phyloP scores from a whole-genome alignment of 208 protist genomes.

The Leishmania arabica region DNA sequence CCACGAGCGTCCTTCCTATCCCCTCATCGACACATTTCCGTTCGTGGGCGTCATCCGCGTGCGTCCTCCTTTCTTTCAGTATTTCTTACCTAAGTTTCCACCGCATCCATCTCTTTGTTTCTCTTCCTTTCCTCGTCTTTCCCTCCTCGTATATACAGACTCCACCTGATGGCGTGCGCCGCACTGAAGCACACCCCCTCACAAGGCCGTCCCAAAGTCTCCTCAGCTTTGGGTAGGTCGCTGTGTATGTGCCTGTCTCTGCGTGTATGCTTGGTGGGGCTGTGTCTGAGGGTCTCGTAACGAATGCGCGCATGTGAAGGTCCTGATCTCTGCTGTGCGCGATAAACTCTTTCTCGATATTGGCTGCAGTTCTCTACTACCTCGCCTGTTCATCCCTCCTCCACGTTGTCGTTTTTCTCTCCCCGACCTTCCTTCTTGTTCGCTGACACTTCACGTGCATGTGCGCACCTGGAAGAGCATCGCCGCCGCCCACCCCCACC shows the following conservation, averaged over 20 bases:
- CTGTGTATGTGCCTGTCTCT: neutral
- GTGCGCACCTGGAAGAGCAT: neutral
- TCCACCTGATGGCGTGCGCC: neutral
- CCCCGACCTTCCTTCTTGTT: neutral
- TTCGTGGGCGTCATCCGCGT: neutral
- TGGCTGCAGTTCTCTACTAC: neutral
- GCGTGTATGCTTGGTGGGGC: neutral
- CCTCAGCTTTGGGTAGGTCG: neutral
- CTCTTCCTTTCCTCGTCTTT: neutral
- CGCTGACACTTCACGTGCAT: no score
- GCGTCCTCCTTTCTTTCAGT: neutral
- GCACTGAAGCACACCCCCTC: neutral
- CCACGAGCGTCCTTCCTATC: neutral
- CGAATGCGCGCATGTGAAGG: neutral
- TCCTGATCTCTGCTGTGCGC: neutral
- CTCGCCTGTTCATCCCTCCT: neutral
- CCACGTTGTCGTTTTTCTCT: neutral
- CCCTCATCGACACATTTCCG: neutral
- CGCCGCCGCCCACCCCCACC: neutral
- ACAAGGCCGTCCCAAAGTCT: neutral
- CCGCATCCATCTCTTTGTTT: neutral
- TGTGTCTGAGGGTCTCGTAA: neutral
- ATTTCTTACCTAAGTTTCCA: neutral
- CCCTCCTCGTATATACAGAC: neutral
- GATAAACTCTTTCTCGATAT: neutral